phyloP scores from a whole-genome alignment of 306 rosid species.

The Fragaria vesca region DNA sequence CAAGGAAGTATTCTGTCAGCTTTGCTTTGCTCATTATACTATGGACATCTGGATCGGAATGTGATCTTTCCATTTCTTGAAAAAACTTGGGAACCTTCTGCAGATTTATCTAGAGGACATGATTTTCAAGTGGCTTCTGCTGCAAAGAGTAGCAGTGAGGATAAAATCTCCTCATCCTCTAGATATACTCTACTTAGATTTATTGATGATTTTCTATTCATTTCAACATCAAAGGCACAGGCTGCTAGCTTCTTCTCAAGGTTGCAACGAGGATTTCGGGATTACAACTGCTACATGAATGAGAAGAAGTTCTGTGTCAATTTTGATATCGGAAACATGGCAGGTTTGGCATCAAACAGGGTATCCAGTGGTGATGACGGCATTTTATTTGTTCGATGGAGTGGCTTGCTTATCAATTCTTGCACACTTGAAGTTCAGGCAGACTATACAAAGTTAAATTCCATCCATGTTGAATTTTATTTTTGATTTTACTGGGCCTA shows the following conservation, averaged over 20 bases:
- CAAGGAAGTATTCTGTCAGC: constrained; percentile 91
- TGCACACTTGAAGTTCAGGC: constrained; percentile 78
- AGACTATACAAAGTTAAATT: constrained; percentile 72
- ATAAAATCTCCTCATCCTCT: constrained; percentile 23
- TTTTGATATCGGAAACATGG: constrained; percentile 50
- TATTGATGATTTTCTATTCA: constrained; percentile 74
- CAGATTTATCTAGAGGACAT: constrained; percentile 14
- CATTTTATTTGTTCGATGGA: constrained; percentile 69
- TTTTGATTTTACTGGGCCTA: not conserved
- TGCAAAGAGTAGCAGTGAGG: constrained; percentile 22
- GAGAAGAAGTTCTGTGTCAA: constrained; percentile 63
- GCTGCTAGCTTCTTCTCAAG: constrained; percentile 63
- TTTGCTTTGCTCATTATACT: constrained; percentile 79
- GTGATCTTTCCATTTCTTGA: constrained; percentile 71
- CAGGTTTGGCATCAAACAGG: constrained; percentile 41
- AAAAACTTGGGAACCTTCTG: constrained; percentile 35
- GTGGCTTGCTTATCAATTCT: constrained; percentile 89
- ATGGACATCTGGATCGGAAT: constrained; percentile 68
- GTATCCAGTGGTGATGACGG: constrained; percentile 50
- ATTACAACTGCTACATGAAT: constrained; percentile 87
- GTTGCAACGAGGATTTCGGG: constrained; percentile 72
- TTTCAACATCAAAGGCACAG: constrained; percentile 75
- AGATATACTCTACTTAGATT: constrained; percentile 54
- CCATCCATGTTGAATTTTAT: constrained; percentile 11
- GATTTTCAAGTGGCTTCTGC: constrained; percentile 13